Evolutionary conservation across 2,329 filamentous ascomycete genomes (phyloP).

Genomic region (Claviceps maximensis): DNA sequence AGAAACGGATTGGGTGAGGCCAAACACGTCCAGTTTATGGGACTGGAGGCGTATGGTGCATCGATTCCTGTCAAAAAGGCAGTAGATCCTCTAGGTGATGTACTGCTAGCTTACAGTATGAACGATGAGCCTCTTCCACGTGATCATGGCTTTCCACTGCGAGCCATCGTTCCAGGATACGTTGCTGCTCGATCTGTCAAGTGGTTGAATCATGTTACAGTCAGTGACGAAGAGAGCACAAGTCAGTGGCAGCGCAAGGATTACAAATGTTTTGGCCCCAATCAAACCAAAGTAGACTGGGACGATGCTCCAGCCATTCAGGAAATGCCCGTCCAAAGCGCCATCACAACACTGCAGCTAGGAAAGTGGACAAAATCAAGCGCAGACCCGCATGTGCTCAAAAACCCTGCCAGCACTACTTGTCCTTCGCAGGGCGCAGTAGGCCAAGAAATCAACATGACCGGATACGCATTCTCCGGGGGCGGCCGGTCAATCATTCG

Average conservation of each 20-base stretch:
- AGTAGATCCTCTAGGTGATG: slow-evolving; percentile 47
- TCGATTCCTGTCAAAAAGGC: slow-evolving; percentile 48
- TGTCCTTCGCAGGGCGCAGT: slow-evolving; percentile 2
- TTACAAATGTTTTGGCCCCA: slow-evolving; percentile 57
- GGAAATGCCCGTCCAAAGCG: slow-evolving; percentile 54
- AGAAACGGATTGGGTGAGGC: slow-evolving; percentile 23
- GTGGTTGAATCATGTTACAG: slow-evolving; percentile 51
- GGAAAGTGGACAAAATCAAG: slow-evolving; percentile 20
- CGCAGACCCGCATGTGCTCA: background rate
- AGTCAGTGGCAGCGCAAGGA: slow-evolving; percentile 54
- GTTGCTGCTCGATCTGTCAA: slow-evolving; percentile 57
- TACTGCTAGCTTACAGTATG: slow-evolving; percentile 55
- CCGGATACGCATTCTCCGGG: slow-evolving; percentile 56
- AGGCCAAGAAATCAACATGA: slow-evolving; percentile 25
- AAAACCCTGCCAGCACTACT: background rate
- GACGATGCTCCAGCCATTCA: slow-evolving; percentile 50
- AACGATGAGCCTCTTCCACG: slow-evolving; percentile 48
- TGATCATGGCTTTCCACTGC: slow-evolving; percentile 53
- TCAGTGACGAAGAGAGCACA: slow-evolving; percentile 52
- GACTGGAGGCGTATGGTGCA: slow-evolving; percentile 46
- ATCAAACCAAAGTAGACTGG: slow-evolving; percentile 48
- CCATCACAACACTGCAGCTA: slow-evolving; percentile 41
- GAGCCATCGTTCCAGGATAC: slow-evolving; percentile 49
- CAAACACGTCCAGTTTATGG: slow-evolving; percentile 44
- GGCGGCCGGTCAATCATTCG: slow-evolving; percentile 52